Percentiles rank a stretch among this genome's conserved stretches.
These are phyloP conservation scores for Boletus insuetus DNA, from an alignment of 768 basidiomycete genomes.

Conservation along the genomic window DNA sequence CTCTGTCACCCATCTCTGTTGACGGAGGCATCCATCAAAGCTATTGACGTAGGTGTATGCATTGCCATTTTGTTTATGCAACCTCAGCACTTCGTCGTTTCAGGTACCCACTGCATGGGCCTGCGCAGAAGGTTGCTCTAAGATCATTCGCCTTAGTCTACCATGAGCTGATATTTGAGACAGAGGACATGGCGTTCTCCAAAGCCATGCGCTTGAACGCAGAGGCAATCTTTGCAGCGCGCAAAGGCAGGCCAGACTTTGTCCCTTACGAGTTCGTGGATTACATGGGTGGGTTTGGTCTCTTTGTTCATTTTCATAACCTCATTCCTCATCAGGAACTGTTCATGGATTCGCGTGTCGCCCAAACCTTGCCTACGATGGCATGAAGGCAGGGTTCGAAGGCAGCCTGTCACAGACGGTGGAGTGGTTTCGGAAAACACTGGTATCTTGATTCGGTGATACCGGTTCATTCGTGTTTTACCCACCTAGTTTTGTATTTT, in stretches of 20 bases:
- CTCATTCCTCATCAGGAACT: conserved; percentile 35
- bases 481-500: too few relatives aligned
- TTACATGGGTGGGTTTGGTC: conserved; percentile 32
- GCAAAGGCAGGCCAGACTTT: conserved; percentile 26
- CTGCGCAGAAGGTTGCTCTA: conserved; percentile 35
- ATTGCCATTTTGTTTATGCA: neutral
- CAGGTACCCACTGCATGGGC: conserved; percentile 33
- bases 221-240: conserved; percentile 31
- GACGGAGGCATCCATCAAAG: conserved; percentile 32
- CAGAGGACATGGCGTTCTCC: conserved; percentile 36
- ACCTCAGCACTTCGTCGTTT: neutral
- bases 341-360: conserved; percentile 48
- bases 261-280: conserved; percentile 36
- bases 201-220: conserved; percentile 23
- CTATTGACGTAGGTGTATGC: conserved; percentile 24
- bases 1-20: conserved; percentile 41
- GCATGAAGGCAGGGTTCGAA: conserved; percentile 45
- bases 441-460: conserved; percentile 3
- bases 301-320: neutral
- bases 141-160: neutral
- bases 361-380: conserved; percentile 41
- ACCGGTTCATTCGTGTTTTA: too few relatives aligned
- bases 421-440: conserved; percentile 42
- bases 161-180: neutral
- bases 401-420: conserved; percentile 40